phyloP scores from a whole-genome alignment of 768 basidiomycete species.

The Pisolithus marmoratus region DNA sequence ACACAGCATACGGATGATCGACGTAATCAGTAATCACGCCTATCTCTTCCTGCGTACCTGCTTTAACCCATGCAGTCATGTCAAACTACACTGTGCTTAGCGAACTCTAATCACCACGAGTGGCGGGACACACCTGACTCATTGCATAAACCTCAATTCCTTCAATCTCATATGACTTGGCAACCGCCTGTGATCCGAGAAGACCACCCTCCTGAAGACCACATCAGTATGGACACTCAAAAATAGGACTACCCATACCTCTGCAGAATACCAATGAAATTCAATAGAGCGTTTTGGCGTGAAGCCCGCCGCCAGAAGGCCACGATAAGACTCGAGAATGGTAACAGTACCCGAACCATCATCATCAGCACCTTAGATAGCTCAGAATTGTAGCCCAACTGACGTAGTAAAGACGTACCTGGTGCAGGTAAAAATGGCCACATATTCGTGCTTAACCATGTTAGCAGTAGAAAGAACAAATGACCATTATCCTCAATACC shows the following conservation, averaged over 20 bases:
- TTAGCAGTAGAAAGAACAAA: background rate
- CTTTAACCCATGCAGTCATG: constrained; percentile 94
- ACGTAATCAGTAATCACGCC: constrained; percentile 84
- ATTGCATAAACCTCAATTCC: constrained; percentile 20
- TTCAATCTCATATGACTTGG: constrained; percentile 55
- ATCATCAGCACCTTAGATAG: constrained; percentile 33
- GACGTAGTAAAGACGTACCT: constrained; percentile 35
- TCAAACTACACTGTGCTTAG: constrained; percentile 53
- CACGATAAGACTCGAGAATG: constrained; percentile 40
- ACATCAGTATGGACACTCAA: constrained; percentile 1
- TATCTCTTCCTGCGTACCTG: constrained; percentile 70
- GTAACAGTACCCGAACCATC: constrained; percentile 43
- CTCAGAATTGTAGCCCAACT: background rate
- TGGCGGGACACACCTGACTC: constrained; percentile 22
- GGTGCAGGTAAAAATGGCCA: constrained; percentile 77
- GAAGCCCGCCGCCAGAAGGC: constrained; percentile 37
- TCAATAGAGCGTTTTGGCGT: constrained; percentile 38
- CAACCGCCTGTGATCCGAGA: constrained; percentile 87
- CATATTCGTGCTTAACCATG: constrained; percentile 52
- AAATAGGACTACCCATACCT: constrained; percentile 19
- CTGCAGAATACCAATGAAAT: constrained; percentile 46
- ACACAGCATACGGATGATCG: constrained; percentile 46
- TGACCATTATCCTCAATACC: constrained; percentile 35
- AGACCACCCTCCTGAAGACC: constrained; percentile 62
- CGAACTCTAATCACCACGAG: background rate